Percentiles rank a stretch among this genome's conserved stretches.
phyloP scores from a whole-genome alignment of 352 stramenopile species.

The Phytophthora aleatoria region DNA sequence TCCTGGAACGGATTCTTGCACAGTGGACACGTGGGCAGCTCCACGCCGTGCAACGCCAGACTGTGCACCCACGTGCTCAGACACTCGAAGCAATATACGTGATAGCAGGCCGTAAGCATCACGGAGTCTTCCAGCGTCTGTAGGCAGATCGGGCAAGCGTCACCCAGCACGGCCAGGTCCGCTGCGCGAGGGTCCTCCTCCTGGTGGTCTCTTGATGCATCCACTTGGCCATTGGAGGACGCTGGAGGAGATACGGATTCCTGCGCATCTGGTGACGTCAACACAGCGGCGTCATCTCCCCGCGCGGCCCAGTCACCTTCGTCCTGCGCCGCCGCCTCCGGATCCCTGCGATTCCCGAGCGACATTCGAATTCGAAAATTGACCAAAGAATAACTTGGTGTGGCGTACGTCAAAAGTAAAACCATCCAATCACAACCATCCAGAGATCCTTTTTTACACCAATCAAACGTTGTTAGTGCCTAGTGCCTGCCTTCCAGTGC shows the following conservation, averaged over 20 bases:
- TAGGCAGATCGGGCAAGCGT: constrained; percentile 75
- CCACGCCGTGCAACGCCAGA: constrained; percentile 59
- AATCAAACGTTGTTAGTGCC: constrained; percentile 31
- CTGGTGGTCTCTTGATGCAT: constrained; percentile 3
- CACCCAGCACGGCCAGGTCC: constrained; percentile 66
- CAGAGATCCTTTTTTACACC: constrained; percentile 27
- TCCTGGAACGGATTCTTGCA: constrained; percentile 69
- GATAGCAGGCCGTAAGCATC: constrained; percentile 66
- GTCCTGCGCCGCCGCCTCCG: constrained; percentile 39
- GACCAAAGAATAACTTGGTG: constrained; percentile 4
- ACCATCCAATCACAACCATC: constrained; percentile 3
- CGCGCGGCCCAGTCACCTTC: constrained; percentile 56
- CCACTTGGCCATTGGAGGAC: constrained; percentile 36
- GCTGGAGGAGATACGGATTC: constrained; percentile 22
- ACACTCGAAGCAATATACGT: constrained; percentile 80
- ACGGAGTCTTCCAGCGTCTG: constrained; percentile 57
- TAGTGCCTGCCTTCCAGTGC: constrained; percentile 31
- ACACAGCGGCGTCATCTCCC: constrained; percentile 20
- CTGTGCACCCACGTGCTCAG: constrained; percentile 65
- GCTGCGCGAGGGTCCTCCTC: constrained; percentile 27
- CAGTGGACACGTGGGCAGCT: constrained; percentile 60
- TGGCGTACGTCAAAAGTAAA: neutral
- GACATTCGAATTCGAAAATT: constrained; percentile 35
- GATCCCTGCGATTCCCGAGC: constrained; percentile 33
- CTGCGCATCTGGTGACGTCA: constrained; percentile 27